Base-by-base conservation (phyloP, 192 early-diverging fungal genomes). In the Entophlyctis luteolus region DNA sequence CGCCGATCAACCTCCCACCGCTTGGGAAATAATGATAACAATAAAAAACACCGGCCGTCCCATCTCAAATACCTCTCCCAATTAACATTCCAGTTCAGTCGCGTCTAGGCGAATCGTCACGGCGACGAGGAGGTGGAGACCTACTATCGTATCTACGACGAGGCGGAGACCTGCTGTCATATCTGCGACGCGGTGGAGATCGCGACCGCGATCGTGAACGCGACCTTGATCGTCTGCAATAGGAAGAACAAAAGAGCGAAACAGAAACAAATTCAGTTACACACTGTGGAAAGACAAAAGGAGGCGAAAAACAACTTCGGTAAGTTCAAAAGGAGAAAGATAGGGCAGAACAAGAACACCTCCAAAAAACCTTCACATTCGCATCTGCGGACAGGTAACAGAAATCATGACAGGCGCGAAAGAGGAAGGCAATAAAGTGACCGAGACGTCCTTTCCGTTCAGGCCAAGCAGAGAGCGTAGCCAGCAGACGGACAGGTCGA, bases 181-280 rank as follows among this genome's bases (percentile, higher is more conserved):
- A 68, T 54, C 66, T 57, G 31, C 66, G 66, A 50, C 66, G 66
- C 8, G 59, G 59, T 59, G 66, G 66, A 12, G 66, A 68, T 57
- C 66, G 32, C 1, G 55, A 59, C 8, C 54, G 12, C 20, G 56
- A 58, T 20, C 66, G 36, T 38, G 12, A 16, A 12, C 27, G 59
- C 12, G 8, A 20, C 4, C n/a, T 5, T 16, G 22, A 5, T 27
- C 56, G 29, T 25, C 45, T n/a, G n/a, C n/a, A n/a, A n/a, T n/a
- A n/a, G n/a, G n/a, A n/a, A n/a, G n/a, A n/a, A n/a, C n/a, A n/a
- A n/a, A 48, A 14, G 27, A 53, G 28, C 52, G 20, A 28, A 27
- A 53, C 18, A 53, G 27, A 53, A 53, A 1, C 18, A 53, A 14
- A 22, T 53, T 18, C 20, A 2, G 39, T n/a, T 16, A 47, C 45